Percentiles rank a stretch among this genome's conserved stretches.
These are phyloP conservation scores for Aspergillus calidoustus DNA, from an alignment of 2,329 filamentous ascomycete species.

Conservation along the genomic window DNA sequence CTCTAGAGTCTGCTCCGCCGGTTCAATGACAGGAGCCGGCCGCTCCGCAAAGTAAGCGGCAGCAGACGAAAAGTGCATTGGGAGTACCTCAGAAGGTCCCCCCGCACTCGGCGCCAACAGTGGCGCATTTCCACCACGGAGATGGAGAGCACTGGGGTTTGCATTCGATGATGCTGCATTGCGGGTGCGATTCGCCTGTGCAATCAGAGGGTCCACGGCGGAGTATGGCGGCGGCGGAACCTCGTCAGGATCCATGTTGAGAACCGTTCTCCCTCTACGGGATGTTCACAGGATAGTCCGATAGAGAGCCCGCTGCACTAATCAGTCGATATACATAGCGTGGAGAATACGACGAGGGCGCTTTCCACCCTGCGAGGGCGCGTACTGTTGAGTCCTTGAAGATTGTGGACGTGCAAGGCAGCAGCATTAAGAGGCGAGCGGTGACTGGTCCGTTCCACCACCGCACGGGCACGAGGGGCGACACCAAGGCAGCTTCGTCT, in stretches of 20 bases:
- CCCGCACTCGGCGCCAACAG: conserved; percentile 25
- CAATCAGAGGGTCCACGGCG: conserved; percentile 43
- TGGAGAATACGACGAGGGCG: conserved; percentile 12
- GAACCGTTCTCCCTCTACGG: conserved; percentile 2
- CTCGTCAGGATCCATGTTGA: conserved; percentile 43
- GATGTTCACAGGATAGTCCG: neutral
- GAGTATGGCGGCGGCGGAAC: conserved; percentile 49
- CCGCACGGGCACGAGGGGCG: neutral
- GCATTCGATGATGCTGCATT: conserved; percentile 24
- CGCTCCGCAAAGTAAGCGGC: conserved; percentile 46
- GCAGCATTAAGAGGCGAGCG: conserved; percentile 32
- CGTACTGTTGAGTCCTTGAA: neutral
- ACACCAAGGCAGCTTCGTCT: neutral
- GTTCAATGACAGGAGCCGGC: conserved; percentile 30
- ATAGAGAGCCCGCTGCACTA: conserved; percentile 10
- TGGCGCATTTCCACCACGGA: conserved; percentile 27
- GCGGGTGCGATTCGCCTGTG: conserved; percentile 26
- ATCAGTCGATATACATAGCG: conserved; percentile 26
- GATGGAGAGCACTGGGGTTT: conserved; percentile 21
- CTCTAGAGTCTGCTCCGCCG: conserved; percentile 32
- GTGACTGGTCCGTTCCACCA: conserved; percentile 10
- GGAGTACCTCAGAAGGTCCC: conserved; percentile 23
- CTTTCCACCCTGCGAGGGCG: neutral
- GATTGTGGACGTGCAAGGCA: conserved; percentile 31
- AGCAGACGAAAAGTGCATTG: conserved; percentile 42